phyloP scores from a whole-genome alignment of 495 filamentous ascomycete genomes.

The Aspergillus kassunensis region DNA sequence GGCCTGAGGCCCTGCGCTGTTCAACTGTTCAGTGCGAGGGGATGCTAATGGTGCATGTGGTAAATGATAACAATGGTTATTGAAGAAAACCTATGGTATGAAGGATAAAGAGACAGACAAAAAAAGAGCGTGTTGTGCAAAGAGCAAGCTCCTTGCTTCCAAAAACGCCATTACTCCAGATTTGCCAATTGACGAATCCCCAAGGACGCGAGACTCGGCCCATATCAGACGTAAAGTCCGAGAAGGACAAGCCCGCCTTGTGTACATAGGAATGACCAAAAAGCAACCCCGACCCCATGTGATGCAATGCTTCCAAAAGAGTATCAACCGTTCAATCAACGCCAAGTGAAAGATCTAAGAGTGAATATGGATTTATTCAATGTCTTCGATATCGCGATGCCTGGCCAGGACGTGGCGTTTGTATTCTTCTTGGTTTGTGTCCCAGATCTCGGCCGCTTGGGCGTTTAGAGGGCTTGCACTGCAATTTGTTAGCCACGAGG shows the following conservation, averaged over 20 bases:
- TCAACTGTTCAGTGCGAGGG: background rate
- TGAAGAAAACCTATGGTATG: conserved; percentile 1
- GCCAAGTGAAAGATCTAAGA: conserved; percentile 8
- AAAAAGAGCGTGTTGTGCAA: background rate
- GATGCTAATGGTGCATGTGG: background rate
- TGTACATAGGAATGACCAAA: conserved; percentile 9
- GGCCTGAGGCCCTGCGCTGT: background rate
- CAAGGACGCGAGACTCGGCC: background rate
- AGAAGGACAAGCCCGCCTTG: background rate
- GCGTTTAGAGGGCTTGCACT: conserved; percentile 94
- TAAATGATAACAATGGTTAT: conserved; percentile 1
- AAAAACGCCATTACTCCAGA: conserved; percentile 9
- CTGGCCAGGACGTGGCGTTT: conserved; percentile 67
- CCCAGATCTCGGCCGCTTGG: conserved; percentile 95
- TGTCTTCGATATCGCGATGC: conserved; percentile 58
- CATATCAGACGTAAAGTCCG: background rate
- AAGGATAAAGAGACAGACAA: background rate
- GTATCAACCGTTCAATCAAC: conserved; percentile 7
- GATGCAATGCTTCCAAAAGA: conserved; percentile 22
- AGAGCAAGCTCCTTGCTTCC: conserved; percentile 5
- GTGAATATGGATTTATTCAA: conserved; percentile 29
- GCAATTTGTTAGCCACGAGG: conserved; percentile 11
- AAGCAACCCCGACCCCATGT: conserved; percentile 15
- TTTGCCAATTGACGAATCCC: background rate
- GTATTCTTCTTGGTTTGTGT: conserved; percentile 81